These are phyloP conservation scores for Crithidia mellificae DNA, from an alignment of 208 protist species.

Conservation along the genomic window DNA sequence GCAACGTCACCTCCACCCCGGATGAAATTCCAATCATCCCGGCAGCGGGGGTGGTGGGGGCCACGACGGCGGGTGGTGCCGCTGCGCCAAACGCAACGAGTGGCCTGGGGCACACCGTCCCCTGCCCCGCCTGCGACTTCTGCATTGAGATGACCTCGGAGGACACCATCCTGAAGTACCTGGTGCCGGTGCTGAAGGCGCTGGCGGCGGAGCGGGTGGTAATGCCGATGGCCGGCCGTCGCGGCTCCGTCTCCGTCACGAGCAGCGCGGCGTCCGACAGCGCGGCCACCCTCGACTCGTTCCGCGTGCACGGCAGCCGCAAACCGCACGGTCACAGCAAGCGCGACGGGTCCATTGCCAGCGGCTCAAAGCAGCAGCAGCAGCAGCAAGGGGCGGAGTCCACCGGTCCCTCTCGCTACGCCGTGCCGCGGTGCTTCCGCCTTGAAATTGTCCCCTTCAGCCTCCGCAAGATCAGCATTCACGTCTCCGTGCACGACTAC, in stretches of 20 bases:
- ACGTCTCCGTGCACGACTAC: slow-evolving; percentile 35
- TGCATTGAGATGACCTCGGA: slow-evolving; percentile 36
- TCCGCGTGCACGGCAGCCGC: slow-evolving; percentile 20
- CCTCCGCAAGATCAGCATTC: slow-evolving; percentile 31
- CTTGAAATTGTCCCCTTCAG: slow-evolving; percentile 35
- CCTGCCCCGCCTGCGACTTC: slow-evolving; percentile 39
- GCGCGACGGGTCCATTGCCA: not conserved
- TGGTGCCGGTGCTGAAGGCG: slow-evolving; percentile 25
- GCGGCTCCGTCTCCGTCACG: slow-evolving; percentile 14
- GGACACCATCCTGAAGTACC: slow-evolving; percentile 18
- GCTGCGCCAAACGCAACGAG: too few relatives aligned
- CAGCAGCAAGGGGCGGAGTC: not conserved
- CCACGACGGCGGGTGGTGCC: too few relatives aligned
- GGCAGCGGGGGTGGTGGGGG: not conserved
- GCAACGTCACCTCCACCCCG: slow-evolving; percentile 9
- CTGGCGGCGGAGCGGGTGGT: slow-evolving; percentile 19
- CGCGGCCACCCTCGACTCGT: slow-evolving; percentile 20
- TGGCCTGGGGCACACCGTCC: not conserved
- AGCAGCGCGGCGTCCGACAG: slow-evolving; percentile 17
- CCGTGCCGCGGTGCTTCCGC: slow-evolving; percentile 35
- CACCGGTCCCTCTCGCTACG: slow-evolving; percentile 18
- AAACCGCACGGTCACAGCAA: not conserved
- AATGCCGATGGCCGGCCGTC: slow-evolving; percentile 29
- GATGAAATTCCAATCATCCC: slow-evolving; percentile 25
- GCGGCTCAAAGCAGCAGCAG: not conserved